Base-by-base conservation (phyloP, 768 basidiomycete genomes). In the Rhodotorula kratochvilovae region DNA sequence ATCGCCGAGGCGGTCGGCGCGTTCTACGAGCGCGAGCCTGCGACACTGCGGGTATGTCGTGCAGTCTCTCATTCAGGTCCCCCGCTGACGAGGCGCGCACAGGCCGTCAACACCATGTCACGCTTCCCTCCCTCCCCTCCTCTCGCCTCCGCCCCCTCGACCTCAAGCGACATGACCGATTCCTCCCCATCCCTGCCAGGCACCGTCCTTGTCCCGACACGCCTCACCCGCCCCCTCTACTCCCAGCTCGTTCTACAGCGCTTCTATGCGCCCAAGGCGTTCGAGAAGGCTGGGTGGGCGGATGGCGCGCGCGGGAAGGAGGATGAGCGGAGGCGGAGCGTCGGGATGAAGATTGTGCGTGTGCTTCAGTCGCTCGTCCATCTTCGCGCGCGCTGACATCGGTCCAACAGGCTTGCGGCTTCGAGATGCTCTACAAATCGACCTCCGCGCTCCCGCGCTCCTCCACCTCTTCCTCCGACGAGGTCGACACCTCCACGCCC, bases 401-500 rank as follows among this genome's bases (percentile, higher is more conserved):
- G 39, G n/a, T 3, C 46, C n/a, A 7, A 16, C 77, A 94, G 89
- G 88, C 92, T 4, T 91, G 91, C 72, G 96, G 96, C 2, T 97
- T 97, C 72, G 96, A 99, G 82, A 99, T 98, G 85, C 84, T 96
- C 51, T 97, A 90, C 79, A 88, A 90, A 79, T 92, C 92, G 78
- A 89, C 86, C 68, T 88, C 89, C 80, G 62, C 77, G 0, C 61
- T 67, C 36, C 39, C 43, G 11, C 68, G 63, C 15, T 56, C 60
- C 39, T 33, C 19, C 10, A 5, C 31, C 13, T 12, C 21, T n/a
- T 16, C 16, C 29, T 8, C 36, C 21, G 57, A 55, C 56, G 25
- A 23, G 5, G 4, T 61, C 59, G 66, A 67, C 31, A 7, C 63
- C 1, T 21, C 63, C 7, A 76, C 77, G 23, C 58, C 76, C 5